Evolutionary conservation across 2,329 filamentous ascomycete species (phyloP), one percentile per base, ranked within the genome.

Genomic region (Plectosphaerella sp.): DNA sequence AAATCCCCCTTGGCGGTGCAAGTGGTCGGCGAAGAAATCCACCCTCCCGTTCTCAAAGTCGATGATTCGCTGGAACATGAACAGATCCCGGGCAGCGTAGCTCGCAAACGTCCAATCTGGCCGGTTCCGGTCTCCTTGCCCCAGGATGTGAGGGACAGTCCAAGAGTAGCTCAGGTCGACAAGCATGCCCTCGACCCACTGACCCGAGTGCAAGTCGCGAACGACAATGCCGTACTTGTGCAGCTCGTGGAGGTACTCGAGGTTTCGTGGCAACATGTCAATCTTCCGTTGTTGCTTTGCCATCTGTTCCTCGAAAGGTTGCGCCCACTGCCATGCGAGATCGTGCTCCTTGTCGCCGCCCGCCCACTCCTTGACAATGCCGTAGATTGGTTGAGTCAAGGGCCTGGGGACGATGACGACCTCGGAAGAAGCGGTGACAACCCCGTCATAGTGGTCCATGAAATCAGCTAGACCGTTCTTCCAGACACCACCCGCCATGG

Each of bases 101-200:
- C 37, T 41, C 15, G 37, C 37, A 9, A 41, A 41, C 2, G 37
- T n/a, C 37, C 37, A 41, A 11, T 41, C 37, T 8, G 37, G 37
- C 5, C 37, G 37, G 8, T 12, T 8, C 3, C 37, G 37, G 16
- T 41, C 37, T 3, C 37, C 37, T 14, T 41, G 37, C 9, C 37
- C 37, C 15, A 58, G 46, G 2, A 22, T 25, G 45, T 60, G 57
- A 3, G 58, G 57, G 7, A 56, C 55, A 1, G 58, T 60, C 52
- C 52, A 59, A 2, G 57, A 57, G 0, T 56, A 58, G 4, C 58
- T 57, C 37, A 57, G 57, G 33, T 59, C 58, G 4, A 59, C 54
- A 10, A 59, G 5, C 45, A 50, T 42, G 1, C 58, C 53, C 24
- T 57, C 56, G 5, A 51, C 49, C 41, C 43, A 58, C 28, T 58